These are phyloP conservation scores for Macrophomina tecta DNA, from an alignment of 2,329 filamentous ascomycete genomes.

Conservation along the genomic window DNA sequence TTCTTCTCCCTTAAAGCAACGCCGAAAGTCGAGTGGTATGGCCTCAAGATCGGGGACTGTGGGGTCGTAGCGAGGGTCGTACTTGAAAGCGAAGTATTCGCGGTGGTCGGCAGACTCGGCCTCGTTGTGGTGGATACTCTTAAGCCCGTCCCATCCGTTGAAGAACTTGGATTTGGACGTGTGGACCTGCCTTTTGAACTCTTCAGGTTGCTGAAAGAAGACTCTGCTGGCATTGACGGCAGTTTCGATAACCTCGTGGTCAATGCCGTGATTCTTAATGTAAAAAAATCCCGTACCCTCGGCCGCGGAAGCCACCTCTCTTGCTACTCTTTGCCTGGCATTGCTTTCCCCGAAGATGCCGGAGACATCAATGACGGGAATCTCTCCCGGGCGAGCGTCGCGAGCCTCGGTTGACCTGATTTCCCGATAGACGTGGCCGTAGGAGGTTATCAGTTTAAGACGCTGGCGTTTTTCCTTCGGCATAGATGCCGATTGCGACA, in stretches of 20 bases:
- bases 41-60: slow-evolving; percentile 51
- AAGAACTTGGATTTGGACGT: slow-evolving; percentile 47
- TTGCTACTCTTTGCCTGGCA: slow-evolving; percentile 48
- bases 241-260: slow-evolving; percentile 43
- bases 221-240: slow-evolving; percentile 42
- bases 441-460: slow-evolving; percentile 10
- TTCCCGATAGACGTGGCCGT: slow-evolving; percentile 5
- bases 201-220: slow-evolving; percentile 37
- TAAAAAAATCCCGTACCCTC: slow-evolving; percentile 31
- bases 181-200: slow-evolving; percentile 47
- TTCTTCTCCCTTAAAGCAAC: slow-evolving; percentile 48
- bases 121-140: slow-evolving; percentile 45
- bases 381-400: slow-evolving; percentile 41
- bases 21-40: slow-evolving; percentile 33
- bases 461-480: not conserved
- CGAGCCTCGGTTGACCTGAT: slow-evolving; percentile 13
- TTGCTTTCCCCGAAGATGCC: slow-evolving; percentile 45
- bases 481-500: not conserved
- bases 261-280: slow-evolving; percentile 40
- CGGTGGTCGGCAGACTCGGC: slow-evolving; percentile 40
- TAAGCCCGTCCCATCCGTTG: slow-evolving; percentile 49
- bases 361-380: slow-evolving; percentile 41
- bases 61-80: slow-evolving; percentile 54
- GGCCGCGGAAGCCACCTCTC: slow-evolving; percentile 24
- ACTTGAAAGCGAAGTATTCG: slow-evolving; percentile 51